These are phyloP conservation scores for Suillus ampliporus DNA, from an alignment of 768 basidiomycete genomes.

Conservation along the genomic window DNA sequence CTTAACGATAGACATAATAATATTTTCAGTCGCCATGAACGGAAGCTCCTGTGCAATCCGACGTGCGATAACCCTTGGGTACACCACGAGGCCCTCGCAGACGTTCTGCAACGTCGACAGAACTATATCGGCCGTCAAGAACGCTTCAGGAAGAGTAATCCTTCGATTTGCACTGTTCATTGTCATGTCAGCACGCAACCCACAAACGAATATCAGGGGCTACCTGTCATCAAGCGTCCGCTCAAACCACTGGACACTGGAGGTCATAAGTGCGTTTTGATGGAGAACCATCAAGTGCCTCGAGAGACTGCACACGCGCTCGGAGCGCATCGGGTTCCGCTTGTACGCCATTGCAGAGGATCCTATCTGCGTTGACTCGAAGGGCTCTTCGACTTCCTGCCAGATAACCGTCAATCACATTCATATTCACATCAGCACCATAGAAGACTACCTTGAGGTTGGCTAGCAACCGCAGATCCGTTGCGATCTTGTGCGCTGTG, in stretches of 20 bases:
- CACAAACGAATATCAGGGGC: slow-evolving; percentile 12
- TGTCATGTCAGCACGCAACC: background rate
- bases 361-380: slow-evolving; percentile 98
- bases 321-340: slow-evolving; percentile 98
- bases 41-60: slow-evolving; percentile 94
- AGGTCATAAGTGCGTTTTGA: slow-evolving; percentile 95
- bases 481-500: slow-evolving; percentile 97
- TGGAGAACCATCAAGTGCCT: slow-evolving; percentile 95
- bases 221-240: slow-evolving; percentile 96
- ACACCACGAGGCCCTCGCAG: slow-evolving; percentile 98
- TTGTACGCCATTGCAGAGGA: slow-evolving; percentile 99
- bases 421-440: background rate
- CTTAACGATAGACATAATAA: slow-evolving; percentile 99
- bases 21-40: slow-evolving; percentile 99
- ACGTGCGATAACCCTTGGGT: slow-evolving; percentile 92
- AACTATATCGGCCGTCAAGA: slow-evolving; percentile 95
- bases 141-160: slow-evolving; percentile 95
- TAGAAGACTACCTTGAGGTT: slow-evolving; percentile 74
- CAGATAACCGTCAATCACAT: background rate
- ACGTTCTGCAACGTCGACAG: slow-evolving; percentile 96
- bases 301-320: slow-evolving; percentile 95
- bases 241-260: slow-evolving; percentile 98
- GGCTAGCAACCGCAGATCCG: slow-evolving; percentile 91
- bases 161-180: slow-evolving; percentile 86
- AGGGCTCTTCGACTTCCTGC: slow-evolving; percentile 97